Percentiles rank a stretch among this genome's conserved stretches.
Evolutionary conservation across 1,284 basidiomycete genomes (phyloP).

Genomic region (Gomphus bonarii): DNA sequence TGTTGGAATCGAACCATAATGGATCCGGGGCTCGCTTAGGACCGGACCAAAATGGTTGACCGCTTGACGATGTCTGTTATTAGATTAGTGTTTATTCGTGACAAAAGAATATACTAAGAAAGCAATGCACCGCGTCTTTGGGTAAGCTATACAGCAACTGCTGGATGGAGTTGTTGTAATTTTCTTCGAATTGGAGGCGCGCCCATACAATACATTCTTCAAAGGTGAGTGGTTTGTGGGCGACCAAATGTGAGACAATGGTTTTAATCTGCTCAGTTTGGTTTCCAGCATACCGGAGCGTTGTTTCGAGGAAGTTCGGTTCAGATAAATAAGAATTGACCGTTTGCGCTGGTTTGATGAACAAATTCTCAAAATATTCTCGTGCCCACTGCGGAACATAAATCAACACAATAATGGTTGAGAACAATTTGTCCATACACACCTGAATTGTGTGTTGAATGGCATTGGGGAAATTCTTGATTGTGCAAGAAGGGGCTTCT

Average conservation of each 20-base stretch:
- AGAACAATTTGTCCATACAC: conserved; percentile 12
- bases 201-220: conserved; percentile 99
- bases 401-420: neutral
- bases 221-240: conserved; percentile 88
- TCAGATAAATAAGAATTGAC: conserved; percentile 97
- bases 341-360: conserved; percentile 89
- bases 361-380: conserved; percentile 86
- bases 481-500: conserved; percentile 94
- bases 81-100: neutral
- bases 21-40: conserved; percentile 98
- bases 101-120: neutral
- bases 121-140: conserved; percentile 60
- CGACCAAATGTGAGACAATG: conserved; percentile 86
- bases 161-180: conserved; percentile 89
- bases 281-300: conserved; percentile 84
- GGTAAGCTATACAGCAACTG: conserved; percentile 93
- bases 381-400: conserved; percentile 73
- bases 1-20: conserved; percentile 75
- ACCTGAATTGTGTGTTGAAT: conserved; percentile 99
- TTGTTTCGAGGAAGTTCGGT: conserved; percentile 90
- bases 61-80: conserved; percentile 60
- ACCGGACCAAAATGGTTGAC: conserved; percentile 95
- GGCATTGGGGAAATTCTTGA: conserved; percentile 98
- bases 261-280: conserved; percentile 87
- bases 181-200: conserved; percentile 89